Evolutionary conservation across 176 grass and related monocot genomes (phyloP).

Genomic region (Aegilops bicornis): DNA sequence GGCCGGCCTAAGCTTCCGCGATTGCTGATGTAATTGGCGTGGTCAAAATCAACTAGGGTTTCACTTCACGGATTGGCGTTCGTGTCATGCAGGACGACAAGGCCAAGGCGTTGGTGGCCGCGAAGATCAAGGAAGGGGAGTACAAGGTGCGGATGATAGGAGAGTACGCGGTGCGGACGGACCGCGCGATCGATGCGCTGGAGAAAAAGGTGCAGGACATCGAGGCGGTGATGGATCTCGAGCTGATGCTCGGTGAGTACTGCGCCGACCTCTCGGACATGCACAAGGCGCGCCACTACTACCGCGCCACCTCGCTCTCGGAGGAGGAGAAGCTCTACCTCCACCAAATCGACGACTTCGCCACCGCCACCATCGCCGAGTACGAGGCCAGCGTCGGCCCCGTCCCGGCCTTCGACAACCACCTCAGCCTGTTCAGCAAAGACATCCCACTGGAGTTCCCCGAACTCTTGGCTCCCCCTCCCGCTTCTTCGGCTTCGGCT

Average conservation of each 20-base stretch:
- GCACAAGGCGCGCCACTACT: neutral
- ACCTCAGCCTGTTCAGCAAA: neutral
- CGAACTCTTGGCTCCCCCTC: neutral
- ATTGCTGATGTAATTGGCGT: too few relatives aligned
- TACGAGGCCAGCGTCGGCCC: neutral
- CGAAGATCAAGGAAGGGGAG: neutral
- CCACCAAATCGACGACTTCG: neutral
- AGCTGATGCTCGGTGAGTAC: neutral
- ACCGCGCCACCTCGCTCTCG: neutral
- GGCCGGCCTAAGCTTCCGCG: too few relatives aligned
- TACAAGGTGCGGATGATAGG: neutral
- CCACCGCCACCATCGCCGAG: neutral
- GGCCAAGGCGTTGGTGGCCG: neutral
- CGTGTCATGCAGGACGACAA: neutral
- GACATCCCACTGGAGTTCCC: neutral
- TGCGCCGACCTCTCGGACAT: constrained; percentile 1
- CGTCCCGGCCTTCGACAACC: neutral
- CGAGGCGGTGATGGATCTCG: neutral
- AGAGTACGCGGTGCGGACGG: neutral
- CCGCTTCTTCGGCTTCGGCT: too few relatives aligned
- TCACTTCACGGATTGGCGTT: neutral
- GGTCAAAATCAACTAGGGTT: too few relatives aligned
- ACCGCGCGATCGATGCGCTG: neutral
- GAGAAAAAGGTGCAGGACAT: neutral
- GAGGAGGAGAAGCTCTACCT: neutral